Evolutionary conservation across 2,329 filamentous ascomycete species (phyloP).

Genomic region (Colletotrichum agaves): DNA sequence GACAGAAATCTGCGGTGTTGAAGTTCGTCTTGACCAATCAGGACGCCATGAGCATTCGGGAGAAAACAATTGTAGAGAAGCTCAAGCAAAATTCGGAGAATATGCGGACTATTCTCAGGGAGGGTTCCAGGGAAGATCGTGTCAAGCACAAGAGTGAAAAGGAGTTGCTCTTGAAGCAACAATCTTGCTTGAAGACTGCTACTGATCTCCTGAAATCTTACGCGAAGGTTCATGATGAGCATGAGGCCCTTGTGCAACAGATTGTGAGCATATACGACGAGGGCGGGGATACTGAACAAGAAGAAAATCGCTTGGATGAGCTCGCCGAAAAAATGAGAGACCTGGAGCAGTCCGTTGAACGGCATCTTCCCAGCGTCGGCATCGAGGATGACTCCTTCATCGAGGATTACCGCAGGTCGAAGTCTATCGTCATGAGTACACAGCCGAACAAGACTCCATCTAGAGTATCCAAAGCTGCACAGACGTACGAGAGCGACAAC

Average conservation of each 20-base stretch:
- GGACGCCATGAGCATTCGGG: conserved; percentile 48
- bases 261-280: conserved; percentile 63
- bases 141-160: conserved; percentile 61
- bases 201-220: conserved; percentile 55
- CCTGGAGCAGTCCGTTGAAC: conserved; percentile 55
- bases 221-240: conserved; percentile 53
- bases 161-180: conserved; percentile 57
- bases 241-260: conserved; percentile 57
- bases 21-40: conserved; percentile 45
- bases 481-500: conserved; percentile 46
- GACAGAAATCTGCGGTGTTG: conserved; percentile 14
- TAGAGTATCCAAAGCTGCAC: conserved; percentile 1
- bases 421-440: conserved; percentile 43
- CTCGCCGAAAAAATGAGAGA: conserved; percentile 54
- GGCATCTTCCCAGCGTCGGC: conserved; percentile 55
- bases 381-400: conserved; percentile 56
- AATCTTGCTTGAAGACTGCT: conserved; percentile 55
- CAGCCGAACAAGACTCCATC: conserved; percentile 41
- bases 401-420: conserved; percentile 41
- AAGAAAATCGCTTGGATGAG: conserved; percentile 61
- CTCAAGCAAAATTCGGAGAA: conserved; percentile 59
- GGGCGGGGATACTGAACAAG: conserved; percentile 61
- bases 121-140: conserved; percentile 58
- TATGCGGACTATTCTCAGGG: conserved; percentile 59
- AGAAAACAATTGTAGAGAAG: conserved; percentile 52